Evolutionary conservation across 2,329 filamentous ascomycete species (phyloP).

Genomic region (Teratosphaeria zuluensis): DNA sequence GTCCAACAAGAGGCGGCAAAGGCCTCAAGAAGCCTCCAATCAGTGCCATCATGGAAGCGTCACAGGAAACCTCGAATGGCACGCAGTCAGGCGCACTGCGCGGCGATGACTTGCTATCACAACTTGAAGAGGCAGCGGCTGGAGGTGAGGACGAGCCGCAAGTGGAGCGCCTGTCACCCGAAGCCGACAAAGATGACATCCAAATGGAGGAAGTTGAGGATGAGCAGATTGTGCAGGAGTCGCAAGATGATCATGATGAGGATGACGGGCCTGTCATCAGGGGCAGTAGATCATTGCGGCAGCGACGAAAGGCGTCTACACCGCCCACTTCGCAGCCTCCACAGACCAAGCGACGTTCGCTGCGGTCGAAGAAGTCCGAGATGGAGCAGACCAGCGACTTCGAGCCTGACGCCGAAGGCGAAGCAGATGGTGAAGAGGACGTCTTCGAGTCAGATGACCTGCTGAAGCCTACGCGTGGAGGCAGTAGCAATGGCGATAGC

Average conservation of each 20-base stretch:
- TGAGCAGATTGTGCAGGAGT: constrained; percentile 34
- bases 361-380: constrained; percentile 33
- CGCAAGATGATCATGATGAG: constrained; percentile 46
- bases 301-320: constrained; percentile 21
- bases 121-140: constrained; percentile 15
- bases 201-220: constrained; percentile 26
- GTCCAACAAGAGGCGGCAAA: constrained; percentile 37
- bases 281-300: constrained; percentile 30
- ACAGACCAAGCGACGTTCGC: constrained; percentile 30
- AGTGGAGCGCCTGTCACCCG: constrained; percentile 18
- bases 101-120: constrained; percentile 23
- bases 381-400: constrained; percentile 54
- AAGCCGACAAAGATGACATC: constrained; percentile 15
- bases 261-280: constrained; percentile 45
- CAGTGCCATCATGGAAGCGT: constrained; percentile 44
- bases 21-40: constrained; percentile 37
- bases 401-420: constrained; percentile 49
- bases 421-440: constrained; percentile 45
- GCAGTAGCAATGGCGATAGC: constrained; percentile 36
- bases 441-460: constrained; percentile 42
- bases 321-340: constrained; percentile 22
- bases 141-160: constrained; percentile 22
- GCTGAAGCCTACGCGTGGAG: constrained; percentile 34
- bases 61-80: constrained; percentile 39
- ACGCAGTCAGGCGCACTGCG: constrained; percentile 20